Percentiles rank a stretch among this genome's conserved stretches.
Evolutionary conservation across 805 yeast species (phyloP).

Genomic region (Candida insectalens): DNA sequence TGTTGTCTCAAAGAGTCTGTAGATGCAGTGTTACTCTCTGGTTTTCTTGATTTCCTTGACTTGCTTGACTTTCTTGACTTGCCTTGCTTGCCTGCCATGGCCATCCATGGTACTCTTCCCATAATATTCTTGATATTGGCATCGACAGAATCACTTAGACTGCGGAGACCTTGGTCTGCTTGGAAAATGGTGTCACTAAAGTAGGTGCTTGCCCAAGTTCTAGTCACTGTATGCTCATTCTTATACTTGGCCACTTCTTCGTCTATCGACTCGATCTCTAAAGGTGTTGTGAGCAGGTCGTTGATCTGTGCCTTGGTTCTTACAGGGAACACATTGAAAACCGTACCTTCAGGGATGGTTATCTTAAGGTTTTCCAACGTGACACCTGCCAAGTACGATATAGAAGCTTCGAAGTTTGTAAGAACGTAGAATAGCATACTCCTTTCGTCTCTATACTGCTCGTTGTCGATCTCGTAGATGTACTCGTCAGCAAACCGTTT

Average conservation of each 20-base stretch:
- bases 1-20: constrained; percentile 22
- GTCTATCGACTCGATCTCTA: constrained; percentile 19
- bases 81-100: no score
- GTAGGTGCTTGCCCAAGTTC: constrained; percentile 1
- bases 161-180: constrained; percentile 27
- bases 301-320: constrained; percentile 3
- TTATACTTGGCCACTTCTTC: constrained; percentile 15
- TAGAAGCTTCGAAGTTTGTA: constrained; percentile 28
- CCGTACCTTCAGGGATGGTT: constrained; percentile 5
- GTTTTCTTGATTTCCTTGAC: no score
- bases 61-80: no score
- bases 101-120: constrained; percentile 24
- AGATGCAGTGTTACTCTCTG: no score
- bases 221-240: constrained; percentile 4
- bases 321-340: no score
- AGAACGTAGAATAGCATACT: constrained; percentile 25
- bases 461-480: constrained; percentile 14
- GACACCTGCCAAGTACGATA: constrained; percentile 24
- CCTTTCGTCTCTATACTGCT: constrained; percentile 17
- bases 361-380: constrained; percentile 22
- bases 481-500: constrained; percentile 24
- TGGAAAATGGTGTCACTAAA: constrained; percentile 15
- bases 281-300: constrained; percentile 11
- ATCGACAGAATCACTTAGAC: constrained; percentile 26
- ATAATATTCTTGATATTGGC: constrained; percentile 23